Evolutionary conservation across 257 asterid genomes (phyloP).

Genomic region (Petunia axillaris): DNA sequence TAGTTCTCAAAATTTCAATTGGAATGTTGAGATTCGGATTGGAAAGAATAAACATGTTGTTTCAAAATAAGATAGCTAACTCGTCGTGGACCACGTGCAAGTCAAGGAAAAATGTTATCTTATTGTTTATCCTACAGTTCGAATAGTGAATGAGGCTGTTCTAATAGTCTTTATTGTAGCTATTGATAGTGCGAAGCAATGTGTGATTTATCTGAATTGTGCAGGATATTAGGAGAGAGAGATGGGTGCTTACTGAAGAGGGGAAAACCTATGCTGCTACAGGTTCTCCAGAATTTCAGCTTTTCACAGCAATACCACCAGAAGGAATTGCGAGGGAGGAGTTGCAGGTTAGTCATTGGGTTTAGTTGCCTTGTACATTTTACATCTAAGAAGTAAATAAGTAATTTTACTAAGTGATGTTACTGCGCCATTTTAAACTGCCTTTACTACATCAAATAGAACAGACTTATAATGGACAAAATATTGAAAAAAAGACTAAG

Average conservation of each 20-base stretch:
- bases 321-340: constrained; percentile 75
- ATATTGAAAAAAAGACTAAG: background rate
- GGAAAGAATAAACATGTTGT: background rate
- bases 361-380: background rate
- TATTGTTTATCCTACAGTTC: background rate
- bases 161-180: background rate
- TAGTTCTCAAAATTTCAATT: background rate
- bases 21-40: background rate
- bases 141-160: background rate
- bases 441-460: background rate
- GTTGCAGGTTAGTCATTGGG: constrained; percentile 60
- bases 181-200: background rate
- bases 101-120: background rate
- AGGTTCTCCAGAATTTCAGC: constrained; percentile 90
- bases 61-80: background rate
- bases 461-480: background rate
- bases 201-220: constrained; percentile 21
- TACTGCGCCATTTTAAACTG: too few species aligned
- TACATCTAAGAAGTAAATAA: background rate
- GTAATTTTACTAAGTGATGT: too few species aligned
- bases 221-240: constrained; percentile 86
- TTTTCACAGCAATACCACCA: constrained; percentile 71
- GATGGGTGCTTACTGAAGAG: constrained; percentile 84
- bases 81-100: background rate
- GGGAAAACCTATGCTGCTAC: constrained; percentile 65